Percentiles rank a stretch among this genome's conserved stretches.
Conservation (phyloP, 768 basidiomycete genomes). For the Psilocybe cubensis region DNA sequence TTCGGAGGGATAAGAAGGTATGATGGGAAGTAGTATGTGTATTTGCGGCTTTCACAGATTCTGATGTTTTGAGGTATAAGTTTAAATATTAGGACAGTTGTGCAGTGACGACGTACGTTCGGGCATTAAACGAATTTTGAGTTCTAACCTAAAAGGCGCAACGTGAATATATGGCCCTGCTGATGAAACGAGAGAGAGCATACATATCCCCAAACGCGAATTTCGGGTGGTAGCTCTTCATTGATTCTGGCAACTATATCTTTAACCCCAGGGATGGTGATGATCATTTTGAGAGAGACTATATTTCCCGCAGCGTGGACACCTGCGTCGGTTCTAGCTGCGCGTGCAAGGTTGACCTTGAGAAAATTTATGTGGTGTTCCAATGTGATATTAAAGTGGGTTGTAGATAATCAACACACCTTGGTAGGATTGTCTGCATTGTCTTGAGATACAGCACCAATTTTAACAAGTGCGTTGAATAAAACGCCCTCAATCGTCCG, state of each 20-base stretch:
- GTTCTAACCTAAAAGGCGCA: slow-evolving; percentile 54
- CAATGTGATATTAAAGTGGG: too few species aligned
- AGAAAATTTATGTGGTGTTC: neutral
- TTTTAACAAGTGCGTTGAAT: slow-evolving; percentile 86
- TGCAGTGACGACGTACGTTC: slow-evolving; percentile 54
- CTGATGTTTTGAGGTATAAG: slow-evolving; percentile 37
- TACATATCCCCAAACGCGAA: slow-evolving; percentile 91
- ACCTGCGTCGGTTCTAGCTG: slow-evolving; percentile 95
- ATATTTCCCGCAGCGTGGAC: slow-evolving; percentile 97
- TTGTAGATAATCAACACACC: slow-evolving; percentile 41
- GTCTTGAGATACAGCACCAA: slow-evolving; percentile 92
- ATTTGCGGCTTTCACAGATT: slow-evolving; percentile 92
- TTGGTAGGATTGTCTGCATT: slow-evolving; percentile 92
- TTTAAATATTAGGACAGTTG: neutral
- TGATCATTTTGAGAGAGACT: slow-evolving; percentile 90
- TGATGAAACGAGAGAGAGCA: slow-evolving; percentile 27
- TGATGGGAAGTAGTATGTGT: slow-evolving; percentile 96
- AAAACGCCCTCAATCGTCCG: slow-evolving; percentile 90
- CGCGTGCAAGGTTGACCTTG: slow-evolving; percentile 82
- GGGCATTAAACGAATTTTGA: slow-evolving; percentile 83
- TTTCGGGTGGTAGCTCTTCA: slow-evolving; percentile 85
- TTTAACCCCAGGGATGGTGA: slow-evolving; percentile 67
- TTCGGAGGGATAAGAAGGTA: slow-evolving; percentile 92
- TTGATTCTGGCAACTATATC: slow-evolving; percentile 80
- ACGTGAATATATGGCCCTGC: neutral